These are phyloP conservation scores for Eremochloa ophiuroides DNA, from an alignment of 176 grass and related monocot genomes.

Conservation along the genomic window DNA sequence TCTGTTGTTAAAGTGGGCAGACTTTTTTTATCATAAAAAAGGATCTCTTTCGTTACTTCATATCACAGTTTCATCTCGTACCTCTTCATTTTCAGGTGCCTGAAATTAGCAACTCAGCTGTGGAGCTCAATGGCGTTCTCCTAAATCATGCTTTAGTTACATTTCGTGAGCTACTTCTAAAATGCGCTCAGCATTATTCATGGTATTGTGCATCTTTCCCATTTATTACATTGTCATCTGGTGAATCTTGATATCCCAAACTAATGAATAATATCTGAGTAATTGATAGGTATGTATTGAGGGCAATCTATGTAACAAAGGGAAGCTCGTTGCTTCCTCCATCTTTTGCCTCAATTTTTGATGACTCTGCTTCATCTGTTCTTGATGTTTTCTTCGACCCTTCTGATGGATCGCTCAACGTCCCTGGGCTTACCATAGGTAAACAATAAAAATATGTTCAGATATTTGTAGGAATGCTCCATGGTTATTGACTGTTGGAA, in stretches of 20 bases:
- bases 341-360: constrained; percentile 87
- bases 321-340: constrained; percentile 82
- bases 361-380: constrained; percentile 82
- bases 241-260: not conserved
- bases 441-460: constrained; percentile 32
- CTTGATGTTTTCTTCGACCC: constrained; percentile 96
- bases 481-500: not conserved
- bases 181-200: constrained; percentile 91
- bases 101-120: constrained; percentile 57
- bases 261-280: constrained; percentile 13
- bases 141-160: constrained; percentile 90
- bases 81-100: constrained; percentile 50
- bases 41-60: not conserved
- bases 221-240: constrained; percentile 1
- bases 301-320: constrained; percentile 77
- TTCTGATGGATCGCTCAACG: constrained; percentile 72
- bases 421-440: constrained; percentile 89
- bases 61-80: constrained; percentile 3
- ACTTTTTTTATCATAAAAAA: not conserved
- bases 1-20: constrained; percentile 5
- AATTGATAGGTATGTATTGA: constrained; percentile 65
- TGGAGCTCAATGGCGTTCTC: constrained; percentile 86
- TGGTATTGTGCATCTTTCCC: constrained; percentile 58
- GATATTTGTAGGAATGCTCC: not conserved
- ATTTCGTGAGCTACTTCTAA: constrained; percentile 72